Base-by-base conservation (phyloP, 2,329 filamentous ascomycete genomes). In the Alternaria metachromatica region DNA sequence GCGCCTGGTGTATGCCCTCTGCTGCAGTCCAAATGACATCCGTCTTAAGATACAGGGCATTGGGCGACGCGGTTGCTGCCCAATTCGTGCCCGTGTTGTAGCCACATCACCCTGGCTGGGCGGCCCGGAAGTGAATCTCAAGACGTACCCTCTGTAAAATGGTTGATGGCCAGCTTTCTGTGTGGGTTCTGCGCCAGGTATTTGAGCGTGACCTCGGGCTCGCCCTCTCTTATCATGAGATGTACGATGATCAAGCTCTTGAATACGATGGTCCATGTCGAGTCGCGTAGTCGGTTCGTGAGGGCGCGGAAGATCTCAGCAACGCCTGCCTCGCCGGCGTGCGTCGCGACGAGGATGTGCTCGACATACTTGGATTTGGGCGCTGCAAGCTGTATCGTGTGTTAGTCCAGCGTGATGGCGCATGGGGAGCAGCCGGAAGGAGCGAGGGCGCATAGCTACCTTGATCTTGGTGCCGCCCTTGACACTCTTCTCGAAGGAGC, bases 301-400 rank as follows among this genome's bases (percentile, higher is more conserved):
- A 99, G 85, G 45, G 94, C 93, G 65, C 96, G 90, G 80, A 99
- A 98, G 76, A 99, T 92, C 83, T 99, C 96, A 64, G 91, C 95
- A 64, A 99, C 93, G 71, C 95, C 96, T 58, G 93, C 92, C 82
- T 99, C 96, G 72, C 94, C 96, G 21, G 94, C 91, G 82, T 97
- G 93, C 41, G 96, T 99, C 67, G 96, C 95, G 71, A 97, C 87
- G 61, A 99, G 88, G 78, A 99, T 97, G 79, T 97, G 94, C 81
- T 99, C 96, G 84, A 99, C 96, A 84, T 98, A 99, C 83, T 99
- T 99, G 60, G 95, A 96, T 84, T 99, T 99, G 55, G 96, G 96
- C 66, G 96, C 93, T 71, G 96, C 96, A 82, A 94, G 92, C 93
- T 96, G 76, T 53, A 62, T 23, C 46, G 30, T 54, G 48, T 58